A percentile compares a stretch with the other conserved stretches of the same genome.
phyloP scores from a whole-genome alignment of 139 green algal genomes.

The Coelastrella sp. region DNA sequence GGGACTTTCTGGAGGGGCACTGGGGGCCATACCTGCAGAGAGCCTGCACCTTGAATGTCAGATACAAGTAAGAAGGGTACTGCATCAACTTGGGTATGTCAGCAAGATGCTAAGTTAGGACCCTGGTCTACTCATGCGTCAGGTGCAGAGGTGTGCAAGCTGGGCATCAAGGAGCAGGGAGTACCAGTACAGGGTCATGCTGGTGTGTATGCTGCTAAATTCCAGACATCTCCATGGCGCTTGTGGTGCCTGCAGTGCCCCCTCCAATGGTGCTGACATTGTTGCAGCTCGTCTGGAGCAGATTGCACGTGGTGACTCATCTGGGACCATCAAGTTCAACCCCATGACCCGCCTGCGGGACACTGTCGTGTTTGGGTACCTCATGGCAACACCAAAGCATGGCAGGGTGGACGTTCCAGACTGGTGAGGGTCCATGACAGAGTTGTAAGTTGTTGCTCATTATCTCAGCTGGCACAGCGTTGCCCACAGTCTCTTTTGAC shows the following conservation, averaged over 20 bases:
- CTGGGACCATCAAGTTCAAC: not conserved
- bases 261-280: constrained; percentile 62
- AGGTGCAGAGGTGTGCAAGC: not conserved
- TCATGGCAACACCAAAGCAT: constrained; percentile 62
- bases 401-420: constrained; percentile 63
- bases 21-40: constrained; percentile 74
- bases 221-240: not conserved
- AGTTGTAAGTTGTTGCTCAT: not conserved
- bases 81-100: not conserved
- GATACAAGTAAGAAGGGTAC: constrained; percentile 52
- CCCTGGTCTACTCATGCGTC: too few relatives aligned
- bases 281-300: constrained; percentile 54
- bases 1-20: constrained; percentile 72
- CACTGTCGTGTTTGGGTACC: constrained; percentile 74
- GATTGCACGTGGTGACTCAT: constrained; percentile 31
- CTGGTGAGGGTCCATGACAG: constrained; percentile 55
- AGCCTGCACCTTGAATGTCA: constrained; percentile 50
- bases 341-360: constrained; percentile 58
- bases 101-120: too few relatives aligned
- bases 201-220: not conserved
- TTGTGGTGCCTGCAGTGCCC: constrained; percentile 46
- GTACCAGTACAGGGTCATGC: too few relatives aligned
- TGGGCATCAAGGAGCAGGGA: not conserved
- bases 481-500: not conserved
- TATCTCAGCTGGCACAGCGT: not conserved